Conservation (phyloP, 495 filamentous ascomycete species). For the Penicillium pulvis region DNA sequence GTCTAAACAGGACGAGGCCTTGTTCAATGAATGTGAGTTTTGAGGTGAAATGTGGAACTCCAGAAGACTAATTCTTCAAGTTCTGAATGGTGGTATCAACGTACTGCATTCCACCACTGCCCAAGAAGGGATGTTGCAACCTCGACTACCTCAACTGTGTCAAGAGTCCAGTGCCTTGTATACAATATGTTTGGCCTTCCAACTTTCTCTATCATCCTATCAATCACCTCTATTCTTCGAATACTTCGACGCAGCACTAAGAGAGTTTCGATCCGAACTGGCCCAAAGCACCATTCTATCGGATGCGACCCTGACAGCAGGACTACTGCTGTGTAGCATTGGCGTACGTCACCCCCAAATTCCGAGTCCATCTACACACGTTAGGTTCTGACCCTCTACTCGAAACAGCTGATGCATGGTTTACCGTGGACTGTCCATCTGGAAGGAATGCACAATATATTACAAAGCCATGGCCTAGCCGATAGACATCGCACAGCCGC, state of each 20-base stretch:
- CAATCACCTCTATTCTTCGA: slow-evolving; percentile 30
- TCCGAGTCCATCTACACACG: background rate
- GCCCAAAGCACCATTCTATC: slow-evolving; percentile 25
- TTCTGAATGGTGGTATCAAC: slow-evolving; percentile 35
- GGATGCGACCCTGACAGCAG: slow-evolving; percentile 38
- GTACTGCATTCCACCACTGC: slow-evolving; percentile 37
- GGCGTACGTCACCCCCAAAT: slow-evolving; percentile 28
- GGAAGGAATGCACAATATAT: slow-evolving; percentile 40
- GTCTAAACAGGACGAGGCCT: slow-evolving; percentile 16
- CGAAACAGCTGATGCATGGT: slow-evolving; percentile 34
- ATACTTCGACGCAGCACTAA: slow-evolving; percentile 34
- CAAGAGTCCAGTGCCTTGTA: slow-evolving; percentile 35
- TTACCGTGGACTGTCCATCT: slow-evolving; percentile 43
- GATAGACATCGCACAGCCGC: slow-evolving; percentile 1
- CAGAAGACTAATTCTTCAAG: slow-evolving; percentile 15
- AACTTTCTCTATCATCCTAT: slow-evolving; percentile 24
- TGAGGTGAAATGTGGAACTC: background rate
- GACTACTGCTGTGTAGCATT: slow-evolving; percentile 39
- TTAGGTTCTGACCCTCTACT: slow-evolving; percentile 3
- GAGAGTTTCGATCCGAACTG: slow-evolving; percentile 36
- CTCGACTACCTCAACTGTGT: slow-evolving; percentile 30
- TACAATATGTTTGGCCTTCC: slow-evolving; percentile 36
- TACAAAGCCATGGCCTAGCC: slow-evolving; percentile 25
- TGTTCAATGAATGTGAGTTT: slow-evolving; percentile 37
- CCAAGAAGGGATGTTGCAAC: slow-evolving; percentile 22